Percentiles rank a stretch among this genome's conserved stretches.
Evolutionary conservation across 2,329 filamentous ascomycete genomes (phyloP).

Genomic region (Beauveria scarabaeidicola): DNA sequence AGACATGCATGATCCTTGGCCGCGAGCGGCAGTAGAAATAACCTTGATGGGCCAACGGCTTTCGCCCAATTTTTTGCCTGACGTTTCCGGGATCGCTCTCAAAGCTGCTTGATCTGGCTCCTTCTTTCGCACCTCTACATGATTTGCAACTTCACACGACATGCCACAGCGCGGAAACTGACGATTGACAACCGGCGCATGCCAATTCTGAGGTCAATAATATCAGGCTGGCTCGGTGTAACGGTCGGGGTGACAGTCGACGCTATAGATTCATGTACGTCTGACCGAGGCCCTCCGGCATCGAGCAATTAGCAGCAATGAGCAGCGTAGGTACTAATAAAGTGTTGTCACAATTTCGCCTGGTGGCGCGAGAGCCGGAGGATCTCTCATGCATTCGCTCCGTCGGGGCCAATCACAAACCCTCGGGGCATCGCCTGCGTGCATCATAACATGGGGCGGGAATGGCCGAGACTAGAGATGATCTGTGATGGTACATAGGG

Average conservation of each 20-base stretch:
- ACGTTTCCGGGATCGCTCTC: not conserved
- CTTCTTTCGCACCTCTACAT: not conserved
- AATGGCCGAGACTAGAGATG: not conserved
- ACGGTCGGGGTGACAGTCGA: not conserved
- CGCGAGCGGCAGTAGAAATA: not conserved
- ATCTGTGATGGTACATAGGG: not conserved
- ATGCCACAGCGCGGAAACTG: not conserved
- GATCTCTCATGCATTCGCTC: not conserved
- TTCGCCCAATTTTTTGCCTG: not conserved
- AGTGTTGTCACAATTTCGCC: not conserved
- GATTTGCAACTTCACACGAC: not conserved
- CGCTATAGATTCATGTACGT: not conserved
- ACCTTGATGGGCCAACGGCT: not conserved
- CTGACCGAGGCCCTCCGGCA: not conserved
- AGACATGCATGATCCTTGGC: not conserved
- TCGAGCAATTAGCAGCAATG: not conserved
- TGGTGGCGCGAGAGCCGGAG: not conserved
- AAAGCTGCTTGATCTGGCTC: not conserved
- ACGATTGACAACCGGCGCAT: not conserved
- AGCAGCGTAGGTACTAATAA: not conserved
- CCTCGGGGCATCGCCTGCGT: not conserved
- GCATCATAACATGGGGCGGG: not conserved
- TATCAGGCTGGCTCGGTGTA: not conserved
- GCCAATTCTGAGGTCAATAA: not conserved
- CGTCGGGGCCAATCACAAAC: not conserved